Evolutionary conservation across 164 flowering plant genomes (phyloP), one percentile per base, ranked within the genome.

Genomic region (Nymphaea colorata): DNA sequence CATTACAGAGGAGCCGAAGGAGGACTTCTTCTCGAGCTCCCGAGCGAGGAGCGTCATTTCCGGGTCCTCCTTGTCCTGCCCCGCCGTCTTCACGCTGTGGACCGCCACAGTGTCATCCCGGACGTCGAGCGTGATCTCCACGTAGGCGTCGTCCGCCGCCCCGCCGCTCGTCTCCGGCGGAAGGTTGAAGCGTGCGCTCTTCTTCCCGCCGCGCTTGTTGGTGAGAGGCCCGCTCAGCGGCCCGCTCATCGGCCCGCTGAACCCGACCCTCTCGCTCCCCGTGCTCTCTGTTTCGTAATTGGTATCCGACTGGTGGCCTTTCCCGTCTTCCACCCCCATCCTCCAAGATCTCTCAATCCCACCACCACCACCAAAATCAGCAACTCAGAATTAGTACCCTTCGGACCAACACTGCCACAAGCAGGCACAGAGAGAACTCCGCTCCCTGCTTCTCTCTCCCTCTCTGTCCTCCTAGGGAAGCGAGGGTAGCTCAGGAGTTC

Each of bases 81-180:
- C 80, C 4, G 83, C 84, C 3, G 85, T 43, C 44, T 84, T 83
- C 3, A 87, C 90, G 70, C 88, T 84, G 74, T 86, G 89, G 10
- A 87, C 85, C 2, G 84, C 90, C 4, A 85, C 85, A 0, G 85
- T 76, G 61, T 87, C 90, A 4, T 82, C 86, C 1, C 79, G 79
- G 43, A 87, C 82, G 67, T 85, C 88, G 43, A 87, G 78, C 0
- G 93, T 87, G 69, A 87, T 84, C 79, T 85, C 88, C 5, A 85
- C 84, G 68, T 83, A 87, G 12, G 61, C 76, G 0, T 83, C 84
- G 42, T 68, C 64, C 51, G 44, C 62, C 57, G 6, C 74, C 16
- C 47, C 45, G 18, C 18, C 44, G 45, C 17, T 10, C 10, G 78
- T 79, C 2, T 63, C 47, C 3, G 69, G 74, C 8, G 88, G 84